phyloP scores from a whole-genome alignment of 2,329 filamentous ascomycete species.

The Albifimbria verrucaria region DNA sequence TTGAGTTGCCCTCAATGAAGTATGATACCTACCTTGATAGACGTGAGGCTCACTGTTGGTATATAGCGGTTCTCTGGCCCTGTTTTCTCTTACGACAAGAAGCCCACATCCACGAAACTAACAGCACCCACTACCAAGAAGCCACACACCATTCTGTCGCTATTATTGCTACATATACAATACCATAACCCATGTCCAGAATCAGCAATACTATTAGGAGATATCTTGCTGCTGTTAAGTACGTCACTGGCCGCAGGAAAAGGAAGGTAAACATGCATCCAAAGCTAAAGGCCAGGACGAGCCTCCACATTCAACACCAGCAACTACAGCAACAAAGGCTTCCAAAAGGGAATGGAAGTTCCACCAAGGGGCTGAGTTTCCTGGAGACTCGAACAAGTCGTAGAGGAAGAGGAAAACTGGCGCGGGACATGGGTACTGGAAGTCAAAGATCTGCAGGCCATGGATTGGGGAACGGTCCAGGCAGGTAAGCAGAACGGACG shows the following conservation, averaged over 20 bases:
- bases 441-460: conserved; percentile 1
- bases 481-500: background rate
- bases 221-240: background rate
- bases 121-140: background rate
- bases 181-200: background rate
- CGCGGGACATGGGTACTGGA: conserved; percentile 1
- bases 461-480: background rate
- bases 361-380: background rate
- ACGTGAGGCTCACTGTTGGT: background rate
- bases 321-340: background rate
- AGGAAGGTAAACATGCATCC: background rate
- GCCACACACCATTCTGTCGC: background rate
- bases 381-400: background rate
- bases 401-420: background rate
- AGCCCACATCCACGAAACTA: background rate
- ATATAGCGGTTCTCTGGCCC: background rate
- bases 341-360: background rate
- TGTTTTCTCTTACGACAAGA: background rate
- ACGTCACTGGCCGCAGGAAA: background rate
- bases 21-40: background rate
- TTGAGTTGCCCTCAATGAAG: background rate
- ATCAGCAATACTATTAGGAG: background rate
- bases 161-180: background rate
- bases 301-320: background rate
- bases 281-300: background rate